Percentiles rank a stretch among this genome's conserved stretches.
Conservation (phyloP, 495 filamentous ascomycete species). For the Annulohypoxylon nitens region DNA sequence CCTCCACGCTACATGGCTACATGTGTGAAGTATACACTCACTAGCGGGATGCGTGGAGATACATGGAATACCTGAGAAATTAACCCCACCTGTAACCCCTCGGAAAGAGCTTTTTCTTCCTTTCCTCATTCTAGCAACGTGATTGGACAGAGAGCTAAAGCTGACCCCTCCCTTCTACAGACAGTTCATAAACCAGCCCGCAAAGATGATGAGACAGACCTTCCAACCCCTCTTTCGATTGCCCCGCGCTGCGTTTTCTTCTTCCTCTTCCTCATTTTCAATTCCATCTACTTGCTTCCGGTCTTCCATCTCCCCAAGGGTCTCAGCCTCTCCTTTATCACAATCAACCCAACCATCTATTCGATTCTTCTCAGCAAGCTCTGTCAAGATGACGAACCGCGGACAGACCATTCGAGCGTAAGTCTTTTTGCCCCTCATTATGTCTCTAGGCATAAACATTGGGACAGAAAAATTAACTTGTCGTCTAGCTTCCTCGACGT, state of each 20-base stretch:
- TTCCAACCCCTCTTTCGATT: conserved; percentile 48
- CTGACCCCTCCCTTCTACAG: conserved; percentile 42
- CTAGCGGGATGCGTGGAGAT: neutral
- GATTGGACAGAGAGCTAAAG: conserved; percentile 41
- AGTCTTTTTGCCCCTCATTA: conserved; percentile 24
- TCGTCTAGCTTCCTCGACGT: conserved; percentile 56
- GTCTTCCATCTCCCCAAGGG: conserved; percentile 38
- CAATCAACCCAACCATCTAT: conserved; percentile 36
- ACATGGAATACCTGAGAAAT: conserved; percentile 2
- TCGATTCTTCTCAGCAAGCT: conserved; percentile 72
- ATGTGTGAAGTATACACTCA: conserved; percentile 4
- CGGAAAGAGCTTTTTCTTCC: conserved; percentile 39
- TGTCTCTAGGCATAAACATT: conserved; percentile 17
- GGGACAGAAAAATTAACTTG: conserved; percentile 43
- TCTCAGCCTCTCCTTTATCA: conserved; percentile 35
- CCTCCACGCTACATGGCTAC: neutral
- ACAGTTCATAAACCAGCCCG: conserved; percentile 30
- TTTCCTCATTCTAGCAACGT: conserved; percentile 18
- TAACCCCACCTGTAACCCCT: conserved; percentile 37
- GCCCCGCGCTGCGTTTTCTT: conserved; percentile 50
- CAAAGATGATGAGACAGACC: conserved; percentile 49
- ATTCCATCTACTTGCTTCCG: conserved; percentile 39
- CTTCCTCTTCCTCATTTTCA: conserved; percentile 45
- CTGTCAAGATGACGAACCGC: conserved; percentile 72
- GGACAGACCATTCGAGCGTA: conserved; percentile 57